These are phyloP conservation scores for Syzygium oleosum DNA, from an alignment of 345 rosid species.

Conservation along the genomic window DNA sequence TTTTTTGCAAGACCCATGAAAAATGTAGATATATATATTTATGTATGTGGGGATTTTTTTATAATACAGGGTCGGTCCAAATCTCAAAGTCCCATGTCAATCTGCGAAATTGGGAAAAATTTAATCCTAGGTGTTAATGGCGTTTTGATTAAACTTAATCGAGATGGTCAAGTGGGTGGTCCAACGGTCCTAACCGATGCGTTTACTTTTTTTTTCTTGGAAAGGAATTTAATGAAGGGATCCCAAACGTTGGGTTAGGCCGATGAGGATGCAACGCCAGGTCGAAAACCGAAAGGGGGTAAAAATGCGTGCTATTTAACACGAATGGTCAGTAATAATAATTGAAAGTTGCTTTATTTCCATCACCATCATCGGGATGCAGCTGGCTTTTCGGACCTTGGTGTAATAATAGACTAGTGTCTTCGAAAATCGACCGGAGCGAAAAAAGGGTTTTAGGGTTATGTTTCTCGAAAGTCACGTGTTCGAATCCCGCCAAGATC, in stretches of 20 bases:
- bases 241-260: not conserved
- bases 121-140: not conserved
- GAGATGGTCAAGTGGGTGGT: not conserved
- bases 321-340: not conserved
- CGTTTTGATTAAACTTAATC: not conserved
- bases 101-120: not conserved
- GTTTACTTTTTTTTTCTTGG: not conserved
- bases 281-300: not conserved
- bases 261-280: not conserved
- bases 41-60: not conserved
- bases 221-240: not conserved
- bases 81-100: not conserved
- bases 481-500: not conserved
- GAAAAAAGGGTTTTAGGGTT: not conserved
- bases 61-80: not conserved
- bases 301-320: not conserved
- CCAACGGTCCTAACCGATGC: not conserved
- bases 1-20: not conserved
- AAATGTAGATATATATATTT: not conserved
- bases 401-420: not conserved
- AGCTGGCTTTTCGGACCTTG: not conserved
- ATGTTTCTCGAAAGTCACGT: fast-evolving
- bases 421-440: not conserved
- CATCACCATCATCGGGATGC: not conserved
- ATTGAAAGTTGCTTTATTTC: not conserved